Base-by-base conservation (phyloP, 805 yeast species). In the Isabelozyma rhagii region DNA sequence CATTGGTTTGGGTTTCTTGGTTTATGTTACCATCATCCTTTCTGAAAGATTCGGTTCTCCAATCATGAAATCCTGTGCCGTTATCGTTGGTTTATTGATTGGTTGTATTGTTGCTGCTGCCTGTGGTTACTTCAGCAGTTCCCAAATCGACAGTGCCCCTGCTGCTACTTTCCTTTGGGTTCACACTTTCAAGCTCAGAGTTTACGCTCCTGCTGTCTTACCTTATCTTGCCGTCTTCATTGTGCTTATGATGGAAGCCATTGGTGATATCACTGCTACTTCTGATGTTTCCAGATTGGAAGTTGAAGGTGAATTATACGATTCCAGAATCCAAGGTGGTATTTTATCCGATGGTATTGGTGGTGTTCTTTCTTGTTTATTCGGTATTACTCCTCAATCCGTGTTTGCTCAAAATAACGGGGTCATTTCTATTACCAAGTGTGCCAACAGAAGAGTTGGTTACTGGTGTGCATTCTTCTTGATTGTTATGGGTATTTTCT, bases 331-430 rank as follows among this genome's bases (percentile, higher is more conserved):
- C 56, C 97, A 92, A 72, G 97, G 97, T 60, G 97, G 97, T 69
- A 81, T 91, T 43, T 75, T 91, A 36, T 94, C 96, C 15, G 96
- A 91, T 67, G 97, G 97, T 43, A 59, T 89, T 56, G 87, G 87
- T 64, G 92, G 96, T 52, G 59, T 86, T 18, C 54, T 90, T 3
- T 85, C 94, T 13, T 90, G 91, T 41, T 74, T 91, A 43, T 79
- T 83, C 79, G 90, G 96, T 17, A 72, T 87, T 48, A 87, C 96
- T n/a, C 97, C 97, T 50, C 77, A 90, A 82, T 84, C 96, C 10
- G 86, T 94, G 0, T 92, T 92, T 74, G 97, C 97, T 11, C 97
- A 91, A 71, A 92, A 92, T 71, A 92, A 92, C 66, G 97, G 97
- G 76, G 97, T 91, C 51, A 90, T 91, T 56, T 85, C 96, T 41